Conservation (phyloP, 2,329 filamentous ascomycete genomes). For the Xylariaceae sp. region DNA sequence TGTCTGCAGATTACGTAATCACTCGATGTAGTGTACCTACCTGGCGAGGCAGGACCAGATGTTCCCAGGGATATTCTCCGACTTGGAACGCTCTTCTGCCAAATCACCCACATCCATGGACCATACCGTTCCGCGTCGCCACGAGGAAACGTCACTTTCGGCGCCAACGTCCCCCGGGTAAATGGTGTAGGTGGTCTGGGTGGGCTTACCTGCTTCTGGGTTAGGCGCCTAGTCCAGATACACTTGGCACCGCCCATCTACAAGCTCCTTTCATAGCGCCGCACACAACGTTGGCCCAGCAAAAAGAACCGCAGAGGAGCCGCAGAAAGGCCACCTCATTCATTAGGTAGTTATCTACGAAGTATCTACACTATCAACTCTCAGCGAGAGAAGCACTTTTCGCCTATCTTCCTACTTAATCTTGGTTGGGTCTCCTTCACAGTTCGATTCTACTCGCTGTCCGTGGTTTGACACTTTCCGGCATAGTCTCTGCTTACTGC, state of each 20-base stretch:
- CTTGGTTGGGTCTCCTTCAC: not conserved
- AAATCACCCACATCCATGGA: too few species aligned
- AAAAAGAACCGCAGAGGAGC: conserved; percentile 1
- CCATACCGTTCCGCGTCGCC: too few species aligned
- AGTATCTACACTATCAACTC: not conserved
- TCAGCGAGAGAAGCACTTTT: not conserved
- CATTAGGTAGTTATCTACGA: not conserved
- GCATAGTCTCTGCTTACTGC: not conserved
- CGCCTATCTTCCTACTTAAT: not conserved
- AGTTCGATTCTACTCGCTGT: not conserved
- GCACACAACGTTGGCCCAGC: not conserved
- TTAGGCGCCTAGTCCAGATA: not conserved
- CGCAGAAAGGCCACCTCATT: conserved; percentile 13
- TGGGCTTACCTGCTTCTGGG: not conserved
- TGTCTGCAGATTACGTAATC: too few species aligned
- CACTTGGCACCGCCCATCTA: not conserved
- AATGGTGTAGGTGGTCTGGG: not conserved
- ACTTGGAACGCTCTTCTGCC: too few species aligned
- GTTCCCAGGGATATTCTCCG: too few species aligned
- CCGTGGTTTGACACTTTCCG: not conserved
- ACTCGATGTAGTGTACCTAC: too few species aligned
- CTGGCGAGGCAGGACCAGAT: too few species aligned
- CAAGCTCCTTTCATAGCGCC: not conserved
- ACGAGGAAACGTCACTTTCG: not conserved
- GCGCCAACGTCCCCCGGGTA: not conserved